Percentiles rank a stretch among this genome's conserved stretches.
Evolutionary conservation across 2,329 filamentous ascomycete genomes (phyloP).

Genomic region (Pseudocercospora cruenta): DNA sequence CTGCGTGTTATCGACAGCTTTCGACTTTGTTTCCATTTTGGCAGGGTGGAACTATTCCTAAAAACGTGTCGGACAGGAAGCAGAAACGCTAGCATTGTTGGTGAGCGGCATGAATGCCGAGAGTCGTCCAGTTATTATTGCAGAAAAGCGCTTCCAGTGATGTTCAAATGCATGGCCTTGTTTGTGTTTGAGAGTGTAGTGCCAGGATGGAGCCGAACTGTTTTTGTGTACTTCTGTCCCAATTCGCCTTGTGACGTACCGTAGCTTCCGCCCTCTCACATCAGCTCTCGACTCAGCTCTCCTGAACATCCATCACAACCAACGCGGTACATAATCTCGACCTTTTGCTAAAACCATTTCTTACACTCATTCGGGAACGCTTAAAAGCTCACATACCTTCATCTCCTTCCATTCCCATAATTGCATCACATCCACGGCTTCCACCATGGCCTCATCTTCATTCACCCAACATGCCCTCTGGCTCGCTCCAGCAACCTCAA

Average conservation of each 20-base stretch:
- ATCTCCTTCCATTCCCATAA: no score
- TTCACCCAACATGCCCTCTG: conserved; percentile 9
- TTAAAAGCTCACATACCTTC: no score
- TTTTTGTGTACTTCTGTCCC: neutral
- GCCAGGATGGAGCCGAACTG: neutral
- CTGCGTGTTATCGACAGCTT: neutral
- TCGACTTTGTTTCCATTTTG: neutral
- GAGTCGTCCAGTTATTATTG: neutral
- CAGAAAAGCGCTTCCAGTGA: neutral
- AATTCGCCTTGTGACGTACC: neutral
- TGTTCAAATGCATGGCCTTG: neutral
- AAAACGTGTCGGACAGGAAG: neutral
- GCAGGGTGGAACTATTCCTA: neutral
- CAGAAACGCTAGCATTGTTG: neutral
- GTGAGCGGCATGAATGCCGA: neutral
- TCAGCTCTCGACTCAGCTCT: neutral
- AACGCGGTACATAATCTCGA: no score
- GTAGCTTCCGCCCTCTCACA: neutral
- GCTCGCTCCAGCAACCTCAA: conserved; percentile 13
- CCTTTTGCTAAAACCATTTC: no score
- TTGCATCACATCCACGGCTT: neutral
- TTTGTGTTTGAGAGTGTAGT: neutral
- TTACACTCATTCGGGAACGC: no score
- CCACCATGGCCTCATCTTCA: conserved; percentile 3
- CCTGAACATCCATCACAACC: neutral